Evolutionary conservation across 257 asterid species (phyloP).

Genomic region (Avicennia marina): DNA sequence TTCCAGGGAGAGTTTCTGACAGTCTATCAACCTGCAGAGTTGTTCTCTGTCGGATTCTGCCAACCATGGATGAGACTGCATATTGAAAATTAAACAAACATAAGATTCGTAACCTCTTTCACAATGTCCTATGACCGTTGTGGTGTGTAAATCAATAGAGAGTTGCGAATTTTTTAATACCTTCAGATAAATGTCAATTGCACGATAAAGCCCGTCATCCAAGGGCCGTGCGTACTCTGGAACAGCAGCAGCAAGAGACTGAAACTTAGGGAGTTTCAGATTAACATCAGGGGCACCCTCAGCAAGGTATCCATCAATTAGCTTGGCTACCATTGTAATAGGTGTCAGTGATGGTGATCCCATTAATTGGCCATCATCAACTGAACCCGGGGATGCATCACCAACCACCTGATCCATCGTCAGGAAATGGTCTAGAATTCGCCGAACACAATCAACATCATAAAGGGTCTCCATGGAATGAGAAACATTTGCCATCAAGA

Average conservation of each 20-base stretch:
- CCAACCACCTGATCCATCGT: constrained; percentile 68
- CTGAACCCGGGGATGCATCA: constrained; percentile 73
- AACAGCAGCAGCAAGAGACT: constrained; percentile 77
- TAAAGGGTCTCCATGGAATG: constrained; percentile 93
- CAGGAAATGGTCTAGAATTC: constrained; percentile 85
- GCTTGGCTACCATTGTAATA: constrained; percentile 87
- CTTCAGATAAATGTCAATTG: constrained; percentile 89
- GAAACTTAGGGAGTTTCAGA: constrained; percentile 86
- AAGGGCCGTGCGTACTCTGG: constrained; percentile 95
- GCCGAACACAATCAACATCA: constrained; percentile 80
- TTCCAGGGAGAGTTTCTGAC: constrained; percentile 95
- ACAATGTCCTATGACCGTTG: background rate
- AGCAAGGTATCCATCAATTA: constrained; percentile 89
- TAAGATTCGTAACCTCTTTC: background rate
- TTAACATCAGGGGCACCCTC: constrained; percentile 97
- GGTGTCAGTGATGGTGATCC: constrained; percentile 90
- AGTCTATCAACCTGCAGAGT: constrained; percentile 92
- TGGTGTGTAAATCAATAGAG: background rate
- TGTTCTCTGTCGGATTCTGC: constrained; percentile 84
- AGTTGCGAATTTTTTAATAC: constrained; percentile 27
- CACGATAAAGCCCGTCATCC: constrained; percentile 97
- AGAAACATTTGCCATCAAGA: constrained; percentile 75
- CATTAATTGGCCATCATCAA: constrained; percentile 69
- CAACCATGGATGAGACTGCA: constrained; percentile 96
- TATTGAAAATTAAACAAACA: background rate